Evolutionary conservation across 495 filamentous ascomycete genomes (phyloP).

Genomic region (Pseudomonodictys pantanalensis): DNA sequence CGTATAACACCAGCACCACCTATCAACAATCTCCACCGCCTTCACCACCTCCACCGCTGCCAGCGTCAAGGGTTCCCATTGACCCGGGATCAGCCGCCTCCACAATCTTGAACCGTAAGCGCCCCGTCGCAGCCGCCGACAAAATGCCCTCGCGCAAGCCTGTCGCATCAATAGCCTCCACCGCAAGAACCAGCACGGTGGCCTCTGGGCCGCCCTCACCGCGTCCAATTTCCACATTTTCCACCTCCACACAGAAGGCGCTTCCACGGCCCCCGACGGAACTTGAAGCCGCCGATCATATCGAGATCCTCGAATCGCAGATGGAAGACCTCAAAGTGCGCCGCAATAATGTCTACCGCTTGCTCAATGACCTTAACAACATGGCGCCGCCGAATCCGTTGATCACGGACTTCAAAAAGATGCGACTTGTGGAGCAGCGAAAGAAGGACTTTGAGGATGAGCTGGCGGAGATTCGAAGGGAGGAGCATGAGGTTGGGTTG

Average conservation of each 20-base stretch:
- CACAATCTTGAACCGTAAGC: slow-evolving; percentile 29
- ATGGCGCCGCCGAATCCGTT: slow-evolving; percentile 54
- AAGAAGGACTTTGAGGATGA: slow-evolving; percentile 68
- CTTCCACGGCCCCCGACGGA: slow-evolving; percentile 59
- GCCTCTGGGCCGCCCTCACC: slow-evolving; percentile 17
- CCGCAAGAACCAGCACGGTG: slow-evolving; percentile 4
- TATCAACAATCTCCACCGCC: slow-evolving; percentile 48
- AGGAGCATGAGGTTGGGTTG: slow-evolving; percentile 84
- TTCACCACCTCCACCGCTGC: slow-evolving; percentile 44
- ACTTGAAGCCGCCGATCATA: slow-evolving; percentile 55
- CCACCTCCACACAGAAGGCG: slow-evolving; percentile 52
- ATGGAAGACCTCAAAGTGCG: slow-evolving; percentile 63
- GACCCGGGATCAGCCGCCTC: slow-evolving; percentile 6
- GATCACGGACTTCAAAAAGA: slow-evolving; percentile 54
- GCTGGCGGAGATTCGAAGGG: slow-evolving; percentile 71
- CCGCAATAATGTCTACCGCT: slow-evolving; percentile 63
- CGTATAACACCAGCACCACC: slow-evolving; percentile 58
- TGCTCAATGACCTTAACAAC: slow-evolving; percentile 35
- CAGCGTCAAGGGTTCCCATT: slow-evolving; percentile 27
- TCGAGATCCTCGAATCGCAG: slow-evolving; percentile 64
- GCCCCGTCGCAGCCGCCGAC: slow-evolving; percentile 21
- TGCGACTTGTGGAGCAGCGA: slow-evolving; percentile 69
- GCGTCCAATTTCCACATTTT: slow-evolving; percentile 43
- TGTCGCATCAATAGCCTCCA: slow-evolving; percentile 9
- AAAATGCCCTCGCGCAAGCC: slow-evolving; percentile 25